Percentiles rank a stretch among this genome's conserved stretches.
Evolutionary conservation across 2,329 filamentous ascomycete genomes (phyloP).

Genomic region (Aspergillus viridinutans): DNA sequence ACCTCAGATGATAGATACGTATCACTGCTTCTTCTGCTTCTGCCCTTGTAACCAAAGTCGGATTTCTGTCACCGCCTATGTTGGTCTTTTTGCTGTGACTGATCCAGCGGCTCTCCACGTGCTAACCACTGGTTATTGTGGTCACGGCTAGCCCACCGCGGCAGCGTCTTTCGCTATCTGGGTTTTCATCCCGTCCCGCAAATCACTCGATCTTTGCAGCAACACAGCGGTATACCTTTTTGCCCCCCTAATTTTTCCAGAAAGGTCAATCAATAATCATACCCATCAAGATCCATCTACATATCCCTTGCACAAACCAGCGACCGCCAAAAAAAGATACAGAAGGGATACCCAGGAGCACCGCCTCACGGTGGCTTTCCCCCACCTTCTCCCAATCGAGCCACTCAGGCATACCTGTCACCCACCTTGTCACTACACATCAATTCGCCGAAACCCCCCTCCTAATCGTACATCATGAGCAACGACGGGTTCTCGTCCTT

Average conservation of each 20-base stretch:
- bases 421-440: background rate
- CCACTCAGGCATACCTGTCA: constrained; percentile 2
- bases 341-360: constrained; percentile 18
- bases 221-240: background rate
- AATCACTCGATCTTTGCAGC: constrained; percentile 11
- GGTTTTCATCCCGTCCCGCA: constrained; percentile 17
- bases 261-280: constrained; percentile 9
- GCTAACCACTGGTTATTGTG: constrained; percentile 15
- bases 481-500: constrained; percentile 34
- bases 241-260: constrained; percentile 7
- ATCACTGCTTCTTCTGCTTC: background rate
- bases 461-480: constrained; percentile 30
- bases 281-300: constrained; percentile 1
- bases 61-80: constrained; percentile 8
- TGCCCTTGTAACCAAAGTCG: background rate
- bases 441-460: background rate
- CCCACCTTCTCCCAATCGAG: constrained; percentile 16
- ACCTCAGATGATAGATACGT: background rate
- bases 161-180: constrained; percentile 17
- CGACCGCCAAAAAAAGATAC: constrained; percentile 2
- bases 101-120: constrained; percentile 20
- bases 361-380: constrained; percentile 24
- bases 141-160: constrained; percentile 15
- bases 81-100: constrained; percentile 5
- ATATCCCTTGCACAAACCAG: constrained; percentile 8